These are phyloP conservation scores for Fusarium brachygibbosum DNA, from an alignment of 2,329 filamentous ascomycete genomes.

Conservation along the genomic window DNA sequence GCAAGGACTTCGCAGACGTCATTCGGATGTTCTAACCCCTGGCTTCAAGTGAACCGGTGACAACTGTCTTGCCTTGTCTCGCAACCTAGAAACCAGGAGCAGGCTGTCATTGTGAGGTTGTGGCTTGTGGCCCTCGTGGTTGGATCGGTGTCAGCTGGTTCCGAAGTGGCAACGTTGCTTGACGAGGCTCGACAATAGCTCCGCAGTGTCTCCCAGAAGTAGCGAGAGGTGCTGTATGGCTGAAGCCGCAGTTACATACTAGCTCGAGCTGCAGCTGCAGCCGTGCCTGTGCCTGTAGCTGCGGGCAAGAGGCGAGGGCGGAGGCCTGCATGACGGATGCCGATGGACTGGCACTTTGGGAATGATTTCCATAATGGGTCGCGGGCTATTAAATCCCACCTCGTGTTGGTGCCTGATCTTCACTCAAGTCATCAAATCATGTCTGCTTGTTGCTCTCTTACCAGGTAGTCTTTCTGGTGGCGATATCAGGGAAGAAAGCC, in stretches of 20 bases:
- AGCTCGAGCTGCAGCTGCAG: slow-evolving; percentile 26
- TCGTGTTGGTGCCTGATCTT: slow-evolving; percentile 37
- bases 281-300: slow-evolving; percentile 26
- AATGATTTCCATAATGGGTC: slow-evolving; percentile 34
- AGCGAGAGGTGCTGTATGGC: slow-evolving; percentile 37
- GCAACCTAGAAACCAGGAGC: not conserved
- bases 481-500: slow-evolving; percentile 41
- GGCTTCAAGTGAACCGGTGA: not conserved
- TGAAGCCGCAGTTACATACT: slow-evolving; percentile 13
- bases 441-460: not conserved
- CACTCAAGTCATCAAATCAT: not conserved
- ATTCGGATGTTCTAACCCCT: slow-evolving; percentile 4
- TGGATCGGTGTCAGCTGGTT: slow-evolving; percentile 28
- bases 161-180: slow-evolving; percentile 22
- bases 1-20: slow-evolving; percentile 1
- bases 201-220: slow-evolving; percentile 27
- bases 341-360: slow-evolving; percentile 34
- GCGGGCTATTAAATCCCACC: slow-evolving; percentile 11
- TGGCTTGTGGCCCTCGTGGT: slow-evolving; percentile 14
- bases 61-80: slow-evolving; percentile 3
- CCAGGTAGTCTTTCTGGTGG: slow-evolving; percentile 25
- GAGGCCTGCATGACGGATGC: slow-evolving; percentile 43
- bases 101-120: not conserved
- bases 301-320: slow-evolving; percentile 38
- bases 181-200: slow-evolving; percentile 28